Base-by-base conservation (phyloP, 305 asterid genomes). In the Plantago coronopus region DNA sequence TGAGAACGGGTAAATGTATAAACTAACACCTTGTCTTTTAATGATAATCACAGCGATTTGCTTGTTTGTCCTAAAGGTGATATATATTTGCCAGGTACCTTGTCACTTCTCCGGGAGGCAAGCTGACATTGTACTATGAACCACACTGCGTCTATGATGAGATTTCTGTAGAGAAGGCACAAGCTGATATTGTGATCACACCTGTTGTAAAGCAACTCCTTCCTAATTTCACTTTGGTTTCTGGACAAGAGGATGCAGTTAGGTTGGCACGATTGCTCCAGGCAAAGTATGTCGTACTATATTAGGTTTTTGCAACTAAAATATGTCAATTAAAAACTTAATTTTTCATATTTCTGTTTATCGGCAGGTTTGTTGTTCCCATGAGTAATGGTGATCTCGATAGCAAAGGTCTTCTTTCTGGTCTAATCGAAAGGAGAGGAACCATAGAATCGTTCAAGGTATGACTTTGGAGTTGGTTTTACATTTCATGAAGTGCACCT, bases 231-330 rank as follows among this genome's bases (percentile, higher is more conserved):
- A 76, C 83, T 57, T 61, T 91, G 76, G 96, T 91, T 61, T 88
- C 90, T 5, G 96, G 98, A 29, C 98, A 91, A 62, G 95, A 82
- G 54, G 98, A 86, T 62, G 98, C 96, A 14, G 95, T 88, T 80
- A 76, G 80, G 44, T 95, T 88, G 4, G 91, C 93, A 31, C 81
- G 83, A 65, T 68, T 79, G 67, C 83, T 88, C 62, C 75, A 72
- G 25, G 95, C 98, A 54, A 82, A 80, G 98, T 91, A 75, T 34
- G 74, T 25, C 59, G 7, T 17, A 59, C 22, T 58, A 13, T 58
- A 10, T 50, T 46, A 42, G 23, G 11, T 44, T 57, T 7, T 38
- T 43, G 19, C 50, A 13, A 4, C 4, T 27, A 50, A 11, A 55
- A 5, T 22, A 14, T 17, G 17, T 40, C 17, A 12, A 13, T 48